Evolutionary conservation across 352 stramenopile genomes (phyloP).

Genomic region (Phytophthora nicotianae): DNA sequence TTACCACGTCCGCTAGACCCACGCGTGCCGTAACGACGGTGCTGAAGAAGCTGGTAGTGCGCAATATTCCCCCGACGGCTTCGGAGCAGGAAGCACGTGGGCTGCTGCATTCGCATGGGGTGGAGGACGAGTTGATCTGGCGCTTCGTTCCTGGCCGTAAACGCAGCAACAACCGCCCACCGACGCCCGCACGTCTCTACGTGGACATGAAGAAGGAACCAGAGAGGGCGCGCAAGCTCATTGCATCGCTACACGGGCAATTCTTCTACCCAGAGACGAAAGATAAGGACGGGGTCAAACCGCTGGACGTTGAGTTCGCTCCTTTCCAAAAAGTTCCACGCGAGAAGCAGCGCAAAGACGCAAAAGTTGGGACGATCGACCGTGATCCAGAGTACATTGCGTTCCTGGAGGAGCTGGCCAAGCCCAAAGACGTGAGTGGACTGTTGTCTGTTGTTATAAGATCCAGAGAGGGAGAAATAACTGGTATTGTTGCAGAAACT

Average conservation of each 20-base stretch:
- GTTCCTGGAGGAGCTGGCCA: constrained; percentile 73
- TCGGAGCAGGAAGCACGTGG: constrained; percentile 42
- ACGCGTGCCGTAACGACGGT: constrained; percentile 50
- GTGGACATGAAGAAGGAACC: constrained; percentile 75
- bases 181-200: constrained; percentile 63
- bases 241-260: constrained; percentile 60
- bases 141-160: constrained; percentile 65
- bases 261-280: constrained; percentile 38
- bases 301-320: constrained; percentile 72
- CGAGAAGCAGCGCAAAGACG: constrained; percentile 82
- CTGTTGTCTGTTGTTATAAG: not conserved
- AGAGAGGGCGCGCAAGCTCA: constrained; percentile 53
- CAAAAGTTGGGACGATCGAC: constrained; percentile 77
- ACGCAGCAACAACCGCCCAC: constrained; percentile 58
- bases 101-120: constrained; percentile 47
- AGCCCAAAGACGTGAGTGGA: constrained; percentile 63
- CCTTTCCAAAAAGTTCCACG: constrained; percentile 83
- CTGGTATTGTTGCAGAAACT: constrained; percentile 56
- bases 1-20: constrained; percentile 26
- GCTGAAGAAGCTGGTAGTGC: constrained; percentile 71
- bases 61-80: constrained; percentile 62
- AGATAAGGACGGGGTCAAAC: constrained; percentile 33
- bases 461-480: not conserved
- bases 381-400: constrained; percentile 72
- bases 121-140: constrained; percentile 52